Evolutionary conservation across 495 filamentous ascomycete species (phyloP).

Genomic region (Aspergillus sparsus): DNA sequence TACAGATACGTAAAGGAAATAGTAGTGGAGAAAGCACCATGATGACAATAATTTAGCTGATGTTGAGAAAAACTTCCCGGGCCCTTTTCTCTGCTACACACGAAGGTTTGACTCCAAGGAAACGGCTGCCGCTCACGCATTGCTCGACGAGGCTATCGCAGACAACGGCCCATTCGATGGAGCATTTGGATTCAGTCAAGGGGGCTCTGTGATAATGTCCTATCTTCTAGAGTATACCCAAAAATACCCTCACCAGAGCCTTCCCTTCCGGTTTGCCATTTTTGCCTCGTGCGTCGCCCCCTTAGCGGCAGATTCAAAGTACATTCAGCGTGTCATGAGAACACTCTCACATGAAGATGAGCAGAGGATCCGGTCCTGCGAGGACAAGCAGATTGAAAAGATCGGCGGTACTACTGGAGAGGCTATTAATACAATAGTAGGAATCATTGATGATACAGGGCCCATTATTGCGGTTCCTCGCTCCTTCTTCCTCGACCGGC

Average conservation of each 20-base stretch:
- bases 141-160: conserved; percentile 21
- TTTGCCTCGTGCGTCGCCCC: conserved; percentile 19
- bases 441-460: not conserved
- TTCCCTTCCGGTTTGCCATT: conserved; percentile 25
- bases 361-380: conserved; percentile 4
- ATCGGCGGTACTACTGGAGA: conserved; percentile 8
- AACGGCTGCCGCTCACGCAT: conserved; percentile 18
- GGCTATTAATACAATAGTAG: not conserved
- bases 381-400: conserved; percentile 6
- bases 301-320: conserved; percentile 11
- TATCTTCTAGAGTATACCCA: conserved; percentile 20
- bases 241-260: not conserved
- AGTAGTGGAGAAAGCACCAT: too few species aligned
- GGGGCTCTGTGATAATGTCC: conserved; percentile 14
- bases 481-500: conserved; percentile 9
- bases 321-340: conserved; percentile 5
- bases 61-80: conserved; percentile 3
- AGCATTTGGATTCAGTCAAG: conserved; percentile 26
- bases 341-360: conserved; percentile 7
- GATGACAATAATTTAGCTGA: too few species aligned
- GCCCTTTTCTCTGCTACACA: conserved; percentile 25
- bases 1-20: too few species aligned
- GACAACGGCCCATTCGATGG: conserved; percentile 30
- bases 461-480: conserved; percentile 1
- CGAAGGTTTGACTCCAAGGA: conserved; percentile 9